Evolutionary conservation across 1,284 basidiomycete genomes (phyloP).

Genomic region (Puccinia brachypodii): DNA sequence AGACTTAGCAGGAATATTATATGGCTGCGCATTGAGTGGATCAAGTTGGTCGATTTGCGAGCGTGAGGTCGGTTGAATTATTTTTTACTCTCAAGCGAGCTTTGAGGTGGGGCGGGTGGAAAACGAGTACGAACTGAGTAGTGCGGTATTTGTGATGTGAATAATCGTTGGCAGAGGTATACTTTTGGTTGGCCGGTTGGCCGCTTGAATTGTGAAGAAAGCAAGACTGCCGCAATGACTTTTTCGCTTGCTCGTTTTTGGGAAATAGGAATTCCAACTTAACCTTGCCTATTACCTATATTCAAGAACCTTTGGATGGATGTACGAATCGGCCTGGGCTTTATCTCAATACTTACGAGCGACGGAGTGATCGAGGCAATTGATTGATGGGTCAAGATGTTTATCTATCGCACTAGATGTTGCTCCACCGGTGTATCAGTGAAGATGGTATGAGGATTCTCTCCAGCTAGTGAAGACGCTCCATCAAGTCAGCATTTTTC

Average conservation of each 20-base stretch:
- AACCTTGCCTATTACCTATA: neutral
- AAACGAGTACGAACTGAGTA: no score
- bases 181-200: neutral
- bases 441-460: no score
- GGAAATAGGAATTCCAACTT: slow-evolving; percentile 5
- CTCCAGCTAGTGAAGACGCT: neutral
- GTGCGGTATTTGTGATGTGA: no score
- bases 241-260: neutral
- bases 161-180: neutral
- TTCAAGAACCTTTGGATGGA: neutral
- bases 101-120: neutral
- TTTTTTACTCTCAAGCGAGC: neutral
- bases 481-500: neutral
- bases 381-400: neutral
- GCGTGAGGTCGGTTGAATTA: neutral
- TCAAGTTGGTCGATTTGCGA: neutral
- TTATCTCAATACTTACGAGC: neutral
- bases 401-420: neutral
- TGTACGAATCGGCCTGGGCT: neutral
- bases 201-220: neutral
- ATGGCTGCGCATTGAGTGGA: neutral
- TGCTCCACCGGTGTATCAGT: neutral
- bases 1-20: neutral
- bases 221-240: neutral
- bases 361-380: slow-evolving; percentile 15